Base-by-base conservation (phyloP, 768 basidiomycete species). In the Termitomyces sp. region DNA sequence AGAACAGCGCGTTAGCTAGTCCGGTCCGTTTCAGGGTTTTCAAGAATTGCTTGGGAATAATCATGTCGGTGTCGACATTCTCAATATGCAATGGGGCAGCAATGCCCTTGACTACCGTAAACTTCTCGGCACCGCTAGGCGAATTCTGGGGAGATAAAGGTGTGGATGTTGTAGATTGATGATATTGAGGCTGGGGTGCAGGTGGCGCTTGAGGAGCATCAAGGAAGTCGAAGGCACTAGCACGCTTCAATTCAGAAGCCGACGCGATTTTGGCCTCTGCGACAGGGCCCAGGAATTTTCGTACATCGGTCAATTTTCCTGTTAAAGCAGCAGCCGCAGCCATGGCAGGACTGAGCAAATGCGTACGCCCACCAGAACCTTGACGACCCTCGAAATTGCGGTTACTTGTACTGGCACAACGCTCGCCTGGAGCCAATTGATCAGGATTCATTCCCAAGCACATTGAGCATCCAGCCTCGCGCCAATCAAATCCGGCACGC, bases 381-480 rank as follows among this genome's bases (percentile, higher is more conserved):
- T 93, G 80, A 69, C 93, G 85, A 49, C 91, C 92, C 72, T 95
- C 91, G 61, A 96, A 94, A 73, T 96, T 95, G 56, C 93, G 83
- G 72, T 95, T 94, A 63, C 90, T 92, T 37, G 93, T 95, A 61
- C 90, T 92, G 10, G 93, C 93, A 64, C 93, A 95, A 43, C 93
- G 86, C 65, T 87, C 80, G 14, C 88, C 85, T 2, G 91, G 90
- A 17, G 80, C 77, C 48, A 96, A 75, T 65, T 93, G 90, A 70
- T 96, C 93, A 12, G 92, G 90, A 70, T 96, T 96, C 93, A 96
- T 96, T 41, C 92, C 93, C 61, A 96, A 71, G 72, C 93, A 96
- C 93, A 96, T 96, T 15, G 93, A 96, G 67, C 93, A 96, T 34
- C 93, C 93, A 32, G 93, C 93, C 70, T 96, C 93, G 50, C 93